Conservation (phyloP, 2,329 filamentous ascomycete species). For the Hymenoscyphus salicellus region DNA sequence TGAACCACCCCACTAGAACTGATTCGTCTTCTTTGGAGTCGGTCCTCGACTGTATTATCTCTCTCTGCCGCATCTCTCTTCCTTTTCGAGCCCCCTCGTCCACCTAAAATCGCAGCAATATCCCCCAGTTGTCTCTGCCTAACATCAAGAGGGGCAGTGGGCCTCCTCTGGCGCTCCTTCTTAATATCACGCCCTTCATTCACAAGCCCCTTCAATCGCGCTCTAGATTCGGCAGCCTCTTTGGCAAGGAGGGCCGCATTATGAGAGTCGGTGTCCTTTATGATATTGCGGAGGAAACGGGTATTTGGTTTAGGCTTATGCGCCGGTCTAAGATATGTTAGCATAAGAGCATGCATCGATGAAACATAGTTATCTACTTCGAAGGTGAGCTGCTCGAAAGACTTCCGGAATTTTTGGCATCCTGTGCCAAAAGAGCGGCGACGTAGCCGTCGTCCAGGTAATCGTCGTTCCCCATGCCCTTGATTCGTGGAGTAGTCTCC, state of each 20-base stretch:
- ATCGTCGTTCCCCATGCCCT: slow-evolving; percentile 36
- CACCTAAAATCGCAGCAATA: slow-evolving; percentile 57
- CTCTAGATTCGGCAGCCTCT: slow-evolving; percentile 75
- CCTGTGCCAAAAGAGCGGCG: slow-evolving; percentile 72
- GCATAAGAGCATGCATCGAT: background rate
- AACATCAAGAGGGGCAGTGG: slow-evolving; percentile 41
- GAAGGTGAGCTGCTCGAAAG: slow-evolving; percentile 12
- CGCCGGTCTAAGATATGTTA: slow-evolving; percentile 35
- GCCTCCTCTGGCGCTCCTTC: slow-evolving; percentile 42
- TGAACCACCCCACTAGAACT: slow-evolving; percentile 19
- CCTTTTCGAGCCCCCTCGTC: slow-evolving; percentile 29
- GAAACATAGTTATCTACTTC: slow-evolving; percentile 22
- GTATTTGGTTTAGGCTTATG: slow-evolving; percentile 86
- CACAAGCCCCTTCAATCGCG: slow-evolving; percentile 63
- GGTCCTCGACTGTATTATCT: background rate
- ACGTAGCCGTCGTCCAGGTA: slow-evolving; percentile 75
- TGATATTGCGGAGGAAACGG: slow-evolving; percentile 80
- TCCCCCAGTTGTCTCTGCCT: slow-evolving; percentile 57
- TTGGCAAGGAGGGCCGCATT: slow-evolving; percentile 83
- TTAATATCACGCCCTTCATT: slow-evolving; percentile 40
- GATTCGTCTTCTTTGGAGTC: slow-evolving; percentile 1
- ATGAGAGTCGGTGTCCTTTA: slow-evolving; percentile 82
- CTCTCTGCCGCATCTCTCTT: slow-evolving; percentile 23
- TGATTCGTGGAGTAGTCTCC: background rate
- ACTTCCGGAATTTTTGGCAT: slow-evolving; percentile 59